A percentile compares a stretch with the other conserved stretches of the same genome.
These are phyloP conservation scores for Sarocladium oryzae DNA, from an alignment of 2,329 filamentous ascomycete genomes.

Conservation along the genomic window DNA sequence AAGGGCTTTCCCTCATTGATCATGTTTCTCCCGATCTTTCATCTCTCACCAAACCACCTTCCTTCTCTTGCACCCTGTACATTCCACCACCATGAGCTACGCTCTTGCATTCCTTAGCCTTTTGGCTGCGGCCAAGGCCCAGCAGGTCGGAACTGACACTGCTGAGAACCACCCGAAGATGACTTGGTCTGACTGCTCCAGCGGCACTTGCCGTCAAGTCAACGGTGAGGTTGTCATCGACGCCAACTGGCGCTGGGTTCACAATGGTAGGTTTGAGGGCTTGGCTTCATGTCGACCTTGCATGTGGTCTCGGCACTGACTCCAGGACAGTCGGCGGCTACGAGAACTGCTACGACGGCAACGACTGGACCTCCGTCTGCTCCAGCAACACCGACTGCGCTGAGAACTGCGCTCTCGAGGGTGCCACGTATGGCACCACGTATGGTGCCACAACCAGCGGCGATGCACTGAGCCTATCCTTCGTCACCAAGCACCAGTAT, in stretches of 20 bases:
- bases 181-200: constrained; percentile 10
- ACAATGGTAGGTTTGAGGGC: constrained; percentile 25
- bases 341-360: constrained; percentile 44
- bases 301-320: too few species aligned
- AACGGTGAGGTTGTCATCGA: constrained; percentile 41
- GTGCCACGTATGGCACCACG: constrained; percentile 35
- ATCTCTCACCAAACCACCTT: not conserved
- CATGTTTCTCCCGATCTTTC: not conserved
- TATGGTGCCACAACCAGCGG: constrained; percentile 41
- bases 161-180: constrained; percentile 12
- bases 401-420: constrained; percentile 39
- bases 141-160: constrained; percentile 11
- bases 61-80: not conserved
- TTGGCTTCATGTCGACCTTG: too few species aligned
- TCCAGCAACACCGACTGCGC: constrained; percentile 33
- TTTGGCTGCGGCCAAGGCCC: constrained; percentile 12
- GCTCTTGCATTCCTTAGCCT: constrained; percentile 14
- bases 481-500: constrained; percentile 41
- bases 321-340: constrained; percentile 20
- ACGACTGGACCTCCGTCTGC: constrained; percentile 32
- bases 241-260: constrained; percentile 49
- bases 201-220: constrained; percentile 29
- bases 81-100: constrained; percentile 10
- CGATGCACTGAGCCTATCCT: constrained; percentile 41
- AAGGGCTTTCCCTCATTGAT: not conserved